Evolutionary conservation across 1,139 yeast genomes (phyloP), one percentile per base, ranked within the genome.

Genomic region (Lodderomyces parapsilosis): DNA sequence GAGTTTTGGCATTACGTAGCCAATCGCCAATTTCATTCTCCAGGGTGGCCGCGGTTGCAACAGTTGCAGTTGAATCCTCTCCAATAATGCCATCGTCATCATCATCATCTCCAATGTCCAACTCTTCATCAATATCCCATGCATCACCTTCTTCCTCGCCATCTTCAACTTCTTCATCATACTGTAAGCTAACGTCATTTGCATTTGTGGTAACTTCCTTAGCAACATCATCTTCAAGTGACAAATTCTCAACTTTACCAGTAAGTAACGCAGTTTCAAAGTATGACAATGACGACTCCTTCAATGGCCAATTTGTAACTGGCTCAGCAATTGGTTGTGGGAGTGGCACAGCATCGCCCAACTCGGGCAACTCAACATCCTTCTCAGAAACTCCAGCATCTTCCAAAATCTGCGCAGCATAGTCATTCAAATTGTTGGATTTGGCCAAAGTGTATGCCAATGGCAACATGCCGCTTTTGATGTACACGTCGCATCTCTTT

Each of bases 391-490:
- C 74, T 8, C 82, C 88, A 23, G 91, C 80, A 52, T 86, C 83
- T 39, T 76, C 78, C 52, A 91, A 71, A 44, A 88, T 85, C 40
- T 80, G 76, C 38, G 78, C 76, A 23, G 96, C 96, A 46, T 84
- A 70, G 34, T 74, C 78, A 18, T 22, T 14, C 51, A 90, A 77
- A 5, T 96, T 97, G 54, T 85, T 86, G 28, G 94, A 75, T 63
- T 87, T 88, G 22, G 99, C 98, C 50, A 91, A 78, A 22, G 97
- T 87, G 62, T 90, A 94, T 1, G 99, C 99, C 57, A 94, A 78
- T 7, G 99, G 93, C 44, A 78, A 68, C 68, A 91, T 76, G 22
- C 97, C 97, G 45, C 86, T 81, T 54, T 85, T 81, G 43, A 85
- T 78, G 57, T 86, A 82, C 25, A 86, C 79, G 54, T 80, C 77